Conservation (phyloP, 176 grass and related monocot species). For the Avena insularis region DNA sequence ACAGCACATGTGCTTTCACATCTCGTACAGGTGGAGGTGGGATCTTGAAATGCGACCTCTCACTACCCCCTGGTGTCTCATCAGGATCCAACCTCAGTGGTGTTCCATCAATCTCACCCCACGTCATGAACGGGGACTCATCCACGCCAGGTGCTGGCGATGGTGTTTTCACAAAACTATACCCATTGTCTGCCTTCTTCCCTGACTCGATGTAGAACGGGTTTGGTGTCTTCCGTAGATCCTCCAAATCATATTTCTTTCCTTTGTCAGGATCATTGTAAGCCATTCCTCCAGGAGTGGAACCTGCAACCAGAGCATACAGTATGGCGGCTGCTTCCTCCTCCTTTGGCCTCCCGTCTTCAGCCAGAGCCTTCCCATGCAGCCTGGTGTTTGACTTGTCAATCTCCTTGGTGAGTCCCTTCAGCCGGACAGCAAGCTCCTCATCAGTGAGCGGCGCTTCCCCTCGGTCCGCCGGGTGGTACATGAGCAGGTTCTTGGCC, state of each 20-base stretch:
- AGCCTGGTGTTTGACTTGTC: slow-evolving; percentile 73
- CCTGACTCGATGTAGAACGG: slow-evolving; percentile 73
- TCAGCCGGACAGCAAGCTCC: slow-evolving; percentile 75
- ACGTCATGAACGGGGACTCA: slow-evolving; percentile 96
- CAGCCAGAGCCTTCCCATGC: slow-evolving; percentile 55
- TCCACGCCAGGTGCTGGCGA: slow-evolving; percentile 88
- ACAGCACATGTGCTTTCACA: slow-evolving; percentile 83
- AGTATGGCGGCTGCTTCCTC: slow-evolving; percentile 67
- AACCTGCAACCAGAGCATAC: slow-evolving; percentile 67
- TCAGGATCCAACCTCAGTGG: slow-evolving; percentile 82
- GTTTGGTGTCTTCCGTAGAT: slow-evolving; percentile 87
- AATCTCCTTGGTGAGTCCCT: slow-evolving; percentile 84
- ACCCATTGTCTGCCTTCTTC: slow-evolving; percentile 76
- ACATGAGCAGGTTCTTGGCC: slow-evolving; percentile 96
- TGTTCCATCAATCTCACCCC: slow-evolving; percentile 95
- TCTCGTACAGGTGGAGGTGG: slow-evolving; percentile 72
- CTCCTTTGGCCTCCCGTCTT: slow-evolving; percentile 64
- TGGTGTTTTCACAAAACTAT: slow-evolving; percentile 89
- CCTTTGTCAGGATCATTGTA: slow-evolving; percentile 72
- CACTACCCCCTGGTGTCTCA: slow-evolving; percentile 54
- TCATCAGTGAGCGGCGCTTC: slow-evolving; percentile 74
- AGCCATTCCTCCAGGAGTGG: slow-evolving; percentile 66
- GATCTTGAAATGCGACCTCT: slow-evolving; percentile 72
- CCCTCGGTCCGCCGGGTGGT: slow-evolving; percentile 71
- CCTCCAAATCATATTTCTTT: slow-evolving; percentile 91